Evolutionary conservation across 768 basidiomycete species (phyloP).

Genomic region (Boletus reticuloceps): DNA sequence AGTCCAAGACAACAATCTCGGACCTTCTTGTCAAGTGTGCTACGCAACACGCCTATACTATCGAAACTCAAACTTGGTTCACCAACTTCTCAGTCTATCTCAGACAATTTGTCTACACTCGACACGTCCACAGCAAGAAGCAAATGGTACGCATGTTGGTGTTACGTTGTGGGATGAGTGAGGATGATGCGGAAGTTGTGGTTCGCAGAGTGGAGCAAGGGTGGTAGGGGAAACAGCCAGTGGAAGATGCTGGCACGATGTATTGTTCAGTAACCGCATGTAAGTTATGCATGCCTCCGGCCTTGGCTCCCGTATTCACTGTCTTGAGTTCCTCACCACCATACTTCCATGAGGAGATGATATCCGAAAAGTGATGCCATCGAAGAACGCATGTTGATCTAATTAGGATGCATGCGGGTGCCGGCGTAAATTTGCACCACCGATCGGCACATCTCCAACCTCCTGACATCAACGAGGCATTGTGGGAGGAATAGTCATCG

Average conservation of each 20-base stretch:
- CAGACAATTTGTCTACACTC: conserved; percentile 21
- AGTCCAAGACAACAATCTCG: conserved; percentile 30
- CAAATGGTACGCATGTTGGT: conserved; percentile 26
- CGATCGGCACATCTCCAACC: not conserved
- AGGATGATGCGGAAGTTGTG: conserved; percentile 18
- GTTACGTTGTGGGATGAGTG: conserved; percentile 25
- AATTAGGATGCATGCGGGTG: not conserved
- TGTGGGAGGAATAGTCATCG: not conserved
- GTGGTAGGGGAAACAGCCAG: not conserved
- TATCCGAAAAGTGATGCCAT: not conserved
- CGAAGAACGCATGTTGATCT: not conserved
- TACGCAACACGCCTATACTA: conserved; percentile 12
- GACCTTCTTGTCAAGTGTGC: conserved; percentile 24
- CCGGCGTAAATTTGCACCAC: conserved; percentile 1
- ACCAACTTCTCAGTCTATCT: conserved; percentile 24
- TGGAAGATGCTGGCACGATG: conserved; percentile 7
- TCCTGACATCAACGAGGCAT: conserved; percentile 19
- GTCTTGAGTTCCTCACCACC: not conserved
- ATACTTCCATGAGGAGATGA: not conserved
- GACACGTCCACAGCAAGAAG: conserved; percentile 18
- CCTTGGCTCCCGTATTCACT: conserved; percentile 1
- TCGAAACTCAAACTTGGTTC: conserved; percentile 26
- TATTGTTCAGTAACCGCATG: conserved; percentile 16
- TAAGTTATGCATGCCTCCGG: conserved; percentile 4
- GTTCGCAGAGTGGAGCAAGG: conserved; percentile 17